phyloP scores from a whole-genome alignment of 805 yeast species.

The Yamadazyma laniorum region DNA sequence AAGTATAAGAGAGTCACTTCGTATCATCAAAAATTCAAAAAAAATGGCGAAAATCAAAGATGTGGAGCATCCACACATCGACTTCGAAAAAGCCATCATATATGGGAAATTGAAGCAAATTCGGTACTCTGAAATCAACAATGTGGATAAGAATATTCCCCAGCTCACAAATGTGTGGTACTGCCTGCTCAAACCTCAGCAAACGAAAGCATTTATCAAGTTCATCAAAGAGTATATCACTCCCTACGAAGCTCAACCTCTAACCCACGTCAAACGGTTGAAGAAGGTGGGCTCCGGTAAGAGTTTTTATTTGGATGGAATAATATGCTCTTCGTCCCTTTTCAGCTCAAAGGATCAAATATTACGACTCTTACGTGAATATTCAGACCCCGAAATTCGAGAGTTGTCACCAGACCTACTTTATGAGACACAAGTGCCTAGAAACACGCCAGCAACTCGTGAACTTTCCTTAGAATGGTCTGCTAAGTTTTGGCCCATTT shows the following conservation, averaged over 20 bases:
- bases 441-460: slow-evolving; percentile 64
- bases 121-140: slow-evolving; percentile 22
- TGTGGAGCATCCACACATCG: slow-evolving; percentile 31
- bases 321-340: slow-evolving; percentile 46
- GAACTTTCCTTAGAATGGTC: slow-evolving; percentile 71
- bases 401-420: slow-evolving; percentile 10
- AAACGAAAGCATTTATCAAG: slow-evolving; percentile 25
- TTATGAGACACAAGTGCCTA: slow-evolving; percentile 46
- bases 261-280: slow-evolving; percentile 56
- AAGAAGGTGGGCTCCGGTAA: slow-evolving; percentile 26
- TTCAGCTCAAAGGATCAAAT: slow-evolving; percentile 23
- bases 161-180: slow-evolving; percentile 45
- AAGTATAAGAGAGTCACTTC: slow-evolving; percentile 2
- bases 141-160: slow-evolving; percentile 19
- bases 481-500: slow-evolving; percentile 71
- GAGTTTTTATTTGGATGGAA: slow-evolving; percentile 28
- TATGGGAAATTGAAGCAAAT: slow-evolving; percentile 48
- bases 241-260: slow-evolving; percentile 24
- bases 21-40: slow-evolving; percentile 5
- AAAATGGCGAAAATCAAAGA: slow-evolving; percentile 8
- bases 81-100: slow-evolving; percentile 44
- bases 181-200: slow-evolving; percentile 40
- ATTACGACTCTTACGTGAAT: slow-evolving; percentile 18
- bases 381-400: slow-evolving; percentile 9
- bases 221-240: slow-evolving; percentile 27